A percentile compares a stretch with the other conserved stretches of the same genome.
Evolutionary conservation across 805 yeast species (phyloP).

Genomic region (Metschnikowia corniflorae): DNA sequence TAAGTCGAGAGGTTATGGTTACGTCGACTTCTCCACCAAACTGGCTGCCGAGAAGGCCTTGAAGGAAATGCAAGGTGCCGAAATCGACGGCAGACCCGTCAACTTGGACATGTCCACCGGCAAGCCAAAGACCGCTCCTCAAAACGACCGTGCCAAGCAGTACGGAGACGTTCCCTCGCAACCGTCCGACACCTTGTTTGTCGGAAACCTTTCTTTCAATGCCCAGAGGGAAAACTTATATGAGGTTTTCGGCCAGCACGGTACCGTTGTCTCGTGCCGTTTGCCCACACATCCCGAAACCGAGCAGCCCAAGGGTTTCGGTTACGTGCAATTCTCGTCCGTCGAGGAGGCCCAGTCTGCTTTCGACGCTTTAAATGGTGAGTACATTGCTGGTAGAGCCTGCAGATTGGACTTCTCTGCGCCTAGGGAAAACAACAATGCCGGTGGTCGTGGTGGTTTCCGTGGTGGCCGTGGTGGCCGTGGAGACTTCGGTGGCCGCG

Average conservation of each 20-base stretch:
- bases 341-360: constrained; percentile 91
- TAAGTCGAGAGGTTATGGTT: constrained; percentile 95
- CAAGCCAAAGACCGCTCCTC: constrained; percentile 60
- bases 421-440: constrained; percentile 62
- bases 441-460: constrained; percentile 19
- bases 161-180: constrained; percentile 88
- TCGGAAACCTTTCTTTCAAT: constrained; percentile 93
- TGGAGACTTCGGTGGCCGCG: constrained; percentile 16
- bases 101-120: constrained; percentile 89
- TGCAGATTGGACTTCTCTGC: constrained; percentile 93
- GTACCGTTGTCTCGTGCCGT: constrained; percentile 84
- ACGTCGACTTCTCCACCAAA: constrained; percentile 85
- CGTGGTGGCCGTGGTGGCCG: constrained; percentile 18
- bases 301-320: constrained; percentile 98
- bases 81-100: constrained; percentile 95
- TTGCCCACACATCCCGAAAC: constrained; percentile 98
- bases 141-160: constrained; percentile 76
- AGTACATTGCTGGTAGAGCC: constrained; percentile 84
- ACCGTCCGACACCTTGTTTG: constrained; percentile 93
- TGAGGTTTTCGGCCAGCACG: constrained; percentile 70
- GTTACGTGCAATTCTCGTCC: constrained; percentile 87
- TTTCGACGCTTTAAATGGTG: constrained; percentile 81
- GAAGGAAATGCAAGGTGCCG: constrained; percentile 81
- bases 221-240: constrained; percentile 77
- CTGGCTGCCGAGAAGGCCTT: constrained; percentile 84